Evolutionary conservation across 768 basidiomycete genomes (phyloP), one percentile per base, ranked within the genome.

Genomic region (Phanerodontia chrysosporium): DNA sequence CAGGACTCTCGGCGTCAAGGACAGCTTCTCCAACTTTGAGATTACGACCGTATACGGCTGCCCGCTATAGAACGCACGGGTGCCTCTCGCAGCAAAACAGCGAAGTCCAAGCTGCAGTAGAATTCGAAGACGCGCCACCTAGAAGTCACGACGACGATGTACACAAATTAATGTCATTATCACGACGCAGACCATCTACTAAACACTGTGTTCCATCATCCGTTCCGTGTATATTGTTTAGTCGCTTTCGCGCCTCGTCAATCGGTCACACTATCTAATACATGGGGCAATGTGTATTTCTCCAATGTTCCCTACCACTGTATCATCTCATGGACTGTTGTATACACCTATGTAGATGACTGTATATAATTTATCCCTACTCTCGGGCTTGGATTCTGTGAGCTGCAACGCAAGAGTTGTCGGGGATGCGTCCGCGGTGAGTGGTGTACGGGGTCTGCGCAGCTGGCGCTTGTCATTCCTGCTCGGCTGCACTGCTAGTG

Each of bases 1-100:
- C 51, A 85, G 85, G 25, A 80, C 81, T 1, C 72, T 89, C 13
- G 85, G 83, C 67, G 72, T 82, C 62, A 87, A 87, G 64, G 85
- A 86, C 64, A 75, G 80, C 59, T 77, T 80, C 49, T 69, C 75
- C 42, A 79, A 81, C 28, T 87, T 79, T 59, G 70, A 68, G 7
- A 64, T 87, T 27, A 69, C 61, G 1, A 74, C 75, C 56, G 64
- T 66, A 32, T 68, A 75, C 49, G 80, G 82, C 12, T 88, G 4
- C 86, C 86, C 21, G 58, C 64, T 21, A 39, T 70, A 6, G 16
- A 55, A n/a, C 64, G 69, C n/a, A 29, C n/a, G 16, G 49, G 13
- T n/a, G 13, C 28, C 16, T 12, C 49, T 16, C 32, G 32, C 14
- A 35, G 32, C 32, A 35, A 35, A 35, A 5, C 39, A 18, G 18